Percentiles rank a stretch among this genome's conserved stretches.
Evolutionary conservation across 1,284 basidiomycete species (phyloP).

Genomic region (Schizophyllum amplum): DNA sequence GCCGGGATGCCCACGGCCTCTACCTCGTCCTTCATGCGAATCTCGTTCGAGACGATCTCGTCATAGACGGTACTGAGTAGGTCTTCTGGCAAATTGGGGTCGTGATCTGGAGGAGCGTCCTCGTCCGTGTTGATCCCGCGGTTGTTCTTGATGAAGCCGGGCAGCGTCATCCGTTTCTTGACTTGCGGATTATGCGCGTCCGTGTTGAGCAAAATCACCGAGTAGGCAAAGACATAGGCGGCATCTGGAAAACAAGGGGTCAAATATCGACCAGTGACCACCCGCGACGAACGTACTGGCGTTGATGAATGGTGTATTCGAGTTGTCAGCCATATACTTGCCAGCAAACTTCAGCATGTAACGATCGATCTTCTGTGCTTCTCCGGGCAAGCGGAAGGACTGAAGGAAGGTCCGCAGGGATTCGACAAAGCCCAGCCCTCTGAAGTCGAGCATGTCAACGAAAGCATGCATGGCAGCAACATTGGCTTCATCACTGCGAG

Average conservation of each 20-base stretch:
- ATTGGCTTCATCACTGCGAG: conserved; percentile 71
- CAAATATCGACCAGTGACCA: no score
- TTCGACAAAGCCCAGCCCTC: conserved; percentile 74
- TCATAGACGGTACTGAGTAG: conserved; percentile 75
- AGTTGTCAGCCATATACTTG: conserved; percentile 84
- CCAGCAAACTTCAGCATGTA: conserved; percentile 98
- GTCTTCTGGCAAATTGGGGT: conserved; percentile 80
- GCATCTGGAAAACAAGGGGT: conserved; percentile 64
- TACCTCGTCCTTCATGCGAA: conserved; percentile 95
- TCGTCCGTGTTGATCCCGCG: conserved; percentile 70
- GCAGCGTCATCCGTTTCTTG: conserved; percentile 87
- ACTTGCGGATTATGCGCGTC: conserved; percentile 93
- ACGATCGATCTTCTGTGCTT: conserved; percentile 97
- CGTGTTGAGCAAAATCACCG: conserved; percentile 91
- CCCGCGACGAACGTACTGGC: conserved; percentile 70
- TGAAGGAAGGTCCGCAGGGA: conserved; percentile 86
- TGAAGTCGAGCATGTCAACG: conserved; percentile 86
- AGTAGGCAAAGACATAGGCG: conserved; percentile 90
- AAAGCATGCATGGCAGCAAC: conserved; percentile 95
- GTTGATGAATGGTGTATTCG: conserved; percentile 75
- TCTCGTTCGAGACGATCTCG: conserved; percentile 86
- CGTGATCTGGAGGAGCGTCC: conserved; percentile 34
- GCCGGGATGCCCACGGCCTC: conserved; percentile 47
- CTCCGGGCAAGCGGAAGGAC: conserved; percentile 91
- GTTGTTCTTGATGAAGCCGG: conserved; percentile 89